phyloP scores from a whole-genome alignment of 805 yeast genomes.

The Wickerhamomyces bovis region DNA sequence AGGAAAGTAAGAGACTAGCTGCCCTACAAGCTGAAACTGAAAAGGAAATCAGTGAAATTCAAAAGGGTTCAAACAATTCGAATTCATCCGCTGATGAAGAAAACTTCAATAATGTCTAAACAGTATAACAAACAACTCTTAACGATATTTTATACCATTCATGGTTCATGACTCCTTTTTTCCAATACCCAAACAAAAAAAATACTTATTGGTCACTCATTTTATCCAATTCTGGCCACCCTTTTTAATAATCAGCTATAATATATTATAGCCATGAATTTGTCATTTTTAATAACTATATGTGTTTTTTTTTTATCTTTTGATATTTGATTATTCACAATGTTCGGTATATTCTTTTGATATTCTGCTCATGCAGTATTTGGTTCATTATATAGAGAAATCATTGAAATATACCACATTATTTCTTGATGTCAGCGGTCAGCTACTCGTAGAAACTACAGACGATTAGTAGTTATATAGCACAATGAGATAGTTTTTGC shows the following conservation, averaged over 20 bases:
- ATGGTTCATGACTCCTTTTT: too few species aligned
- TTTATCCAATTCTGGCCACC: neutral
- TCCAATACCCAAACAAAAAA: too few species aligned
- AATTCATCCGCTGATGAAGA: neutral
- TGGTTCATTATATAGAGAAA: neutral
- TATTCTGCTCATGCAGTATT: neutral
- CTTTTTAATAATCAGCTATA: too few species aligned
- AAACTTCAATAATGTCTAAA: neutral
- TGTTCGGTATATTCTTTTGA: neutral
- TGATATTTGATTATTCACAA: too few species aligned
- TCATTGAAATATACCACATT: neutral
- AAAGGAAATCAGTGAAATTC: slow-evolving; percentile 4
- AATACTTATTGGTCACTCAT: too few species aligned
- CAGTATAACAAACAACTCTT: too few species aligned
- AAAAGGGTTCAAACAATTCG: neutral
- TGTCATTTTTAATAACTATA: neutral
- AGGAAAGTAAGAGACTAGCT: slow-evolving; percentile 24
- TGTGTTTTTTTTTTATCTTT: too few species aligned
- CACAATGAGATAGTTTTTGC: neutral
- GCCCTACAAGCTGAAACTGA: slow-evolving; percentile 13
- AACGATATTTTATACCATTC: too few species aligned
- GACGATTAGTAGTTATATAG: neutral
- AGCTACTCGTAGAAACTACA: neutral
- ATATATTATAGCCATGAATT: too few species aligned
- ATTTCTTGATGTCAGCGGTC: too few species aligned